Percentiles rank a stretch among this genome's conserved stretches.
Evolutionary conservation across 805 yeast species (phyloP).

Genomic region (Candida ovalis): DNA sequence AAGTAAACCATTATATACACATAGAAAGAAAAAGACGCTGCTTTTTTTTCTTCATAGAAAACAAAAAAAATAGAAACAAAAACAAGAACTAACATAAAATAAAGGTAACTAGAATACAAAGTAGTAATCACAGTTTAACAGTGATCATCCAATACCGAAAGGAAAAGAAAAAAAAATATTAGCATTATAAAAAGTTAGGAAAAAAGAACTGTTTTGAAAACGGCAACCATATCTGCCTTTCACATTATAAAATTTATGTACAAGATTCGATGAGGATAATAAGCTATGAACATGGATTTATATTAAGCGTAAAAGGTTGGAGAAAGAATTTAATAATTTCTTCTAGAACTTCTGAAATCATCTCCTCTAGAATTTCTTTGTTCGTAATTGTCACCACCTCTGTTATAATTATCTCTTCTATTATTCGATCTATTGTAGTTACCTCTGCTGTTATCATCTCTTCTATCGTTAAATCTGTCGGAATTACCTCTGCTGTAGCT

Average conservation of each 20-base stretch:
- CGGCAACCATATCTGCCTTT: too few species aligned
- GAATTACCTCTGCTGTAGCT: conserved; percentile 3
- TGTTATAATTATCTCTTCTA: neutral
- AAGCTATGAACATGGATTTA: neutral
- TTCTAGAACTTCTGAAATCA: conserved; percentile 2
- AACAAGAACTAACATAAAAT: too few species aligned
- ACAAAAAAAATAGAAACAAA: neutral
- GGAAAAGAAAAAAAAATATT: too few species aligned
- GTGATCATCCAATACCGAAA: too few species aligned
- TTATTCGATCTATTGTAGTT: neutral
- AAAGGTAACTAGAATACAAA: too few species aligned
- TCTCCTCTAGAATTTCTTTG: neutral
- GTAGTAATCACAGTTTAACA: too few species aligned
- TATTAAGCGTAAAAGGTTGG: neutral
- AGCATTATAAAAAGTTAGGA: too few species aligned
- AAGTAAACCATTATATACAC: neutral
- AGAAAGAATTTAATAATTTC: neutral
- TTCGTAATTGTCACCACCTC: neutral
- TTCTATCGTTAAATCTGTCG: conserved; percentile 2
- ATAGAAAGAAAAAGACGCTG: neutral
- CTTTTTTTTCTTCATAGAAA: neutral
- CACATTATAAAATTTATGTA: too few species aligned
- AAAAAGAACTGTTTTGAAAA: too few species aligned
- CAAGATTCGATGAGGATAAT: too few species aligned
- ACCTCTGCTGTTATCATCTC: neutral